A percentile compares a stretch with the other conserved stretches of the same genome.
Evolutionary conservation across 2,329 filamentous ascomycete species (phyloP).

Genomic region (Drechslera avenae): DNA sequence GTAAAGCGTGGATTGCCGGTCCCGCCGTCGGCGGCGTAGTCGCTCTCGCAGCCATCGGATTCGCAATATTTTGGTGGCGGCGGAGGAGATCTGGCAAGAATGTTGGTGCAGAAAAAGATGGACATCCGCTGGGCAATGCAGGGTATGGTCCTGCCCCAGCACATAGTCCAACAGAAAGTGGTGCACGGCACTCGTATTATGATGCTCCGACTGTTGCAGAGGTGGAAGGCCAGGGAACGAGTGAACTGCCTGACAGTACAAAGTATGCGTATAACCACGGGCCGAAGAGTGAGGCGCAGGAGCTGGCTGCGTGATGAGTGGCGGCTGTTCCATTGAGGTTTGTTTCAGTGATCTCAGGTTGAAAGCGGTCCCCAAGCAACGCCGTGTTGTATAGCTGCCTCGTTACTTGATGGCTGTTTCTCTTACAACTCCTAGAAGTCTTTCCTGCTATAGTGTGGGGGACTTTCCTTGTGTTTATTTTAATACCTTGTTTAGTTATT

Average conservation of each 20-base stretch:
- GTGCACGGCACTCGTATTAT: conserved; percentile 6
- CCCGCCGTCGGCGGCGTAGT: conserved; percentile 31
- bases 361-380: no score
- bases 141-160: conserved; percentile 8
- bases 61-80: conserved; percentile 25
- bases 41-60: conserved; percentile 21
- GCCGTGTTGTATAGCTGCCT: no score
- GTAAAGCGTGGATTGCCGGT: conserved; percentile 39
- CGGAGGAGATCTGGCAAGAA: conserved; percentile 6
- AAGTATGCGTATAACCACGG: conserved; percentile 26
- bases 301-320: conserved; percentile 1
- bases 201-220: background rate
- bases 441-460: no score
- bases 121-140: background rate
- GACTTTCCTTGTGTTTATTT: no score
- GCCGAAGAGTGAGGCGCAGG: conserved; percentile 3
- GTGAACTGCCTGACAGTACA: conserved; percentile 20
- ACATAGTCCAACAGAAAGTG: background rate
- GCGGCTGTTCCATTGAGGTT: no score
- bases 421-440: no score
- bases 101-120: conserved; percentile 14
- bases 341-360: no score
- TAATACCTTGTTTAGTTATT: no score
- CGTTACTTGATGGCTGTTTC: no score
- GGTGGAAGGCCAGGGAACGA: conserved; percentile 11